phyloP scores from a whole-genome alignment of 1,139 yeast species.

The Magnusiomyces paraingens region DNA sequence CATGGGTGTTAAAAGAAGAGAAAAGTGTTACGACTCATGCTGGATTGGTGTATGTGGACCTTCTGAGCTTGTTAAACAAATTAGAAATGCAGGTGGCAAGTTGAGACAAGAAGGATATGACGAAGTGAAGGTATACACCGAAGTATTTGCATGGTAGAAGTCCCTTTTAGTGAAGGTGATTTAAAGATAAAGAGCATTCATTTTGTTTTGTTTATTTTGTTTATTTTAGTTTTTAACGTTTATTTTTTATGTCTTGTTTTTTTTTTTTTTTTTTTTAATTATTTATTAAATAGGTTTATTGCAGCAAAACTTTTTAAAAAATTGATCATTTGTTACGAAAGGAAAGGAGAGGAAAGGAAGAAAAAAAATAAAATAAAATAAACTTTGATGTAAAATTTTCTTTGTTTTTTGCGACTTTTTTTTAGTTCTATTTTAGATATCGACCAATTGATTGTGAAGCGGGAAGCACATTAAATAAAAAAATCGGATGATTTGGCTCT shows the following conservation, averaged over 20 bases:
- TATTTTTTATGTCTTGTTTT: background rate
- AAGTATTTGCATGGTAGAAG: constrained; percentile 27
- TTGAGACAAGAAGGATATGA: constrained; percentile 20
- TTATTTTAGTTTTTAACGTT: background rate
- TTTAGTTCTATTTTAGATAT: too few relatives aligned
- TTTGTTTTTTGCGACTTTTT: too few relatives aligned
- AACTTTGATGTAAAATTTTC: too few relatives aligned
- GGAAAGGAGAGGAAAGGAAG: too few relatives aligned
- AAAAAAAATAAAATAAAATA: too few relatives aligned
- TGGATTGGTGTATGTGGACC: constrained; percentile 30
- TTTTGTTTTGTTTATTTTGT: background rate
- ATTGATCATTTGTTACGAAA: too few relatives aligned
- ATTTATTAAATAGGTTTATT: too few relatives aligned
- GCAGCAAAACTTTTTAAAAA: too few relatives aligned
- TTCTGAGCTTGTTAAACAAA: constrained; percentile 21
- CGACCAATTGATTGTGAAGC: too few relatives aligned
- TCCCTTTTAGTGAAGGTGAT: background rate
- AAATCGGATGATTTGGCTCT: too few relatives aligned
- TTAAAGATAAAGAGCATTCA: background rate
- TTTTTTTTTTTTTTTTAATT: background rate
- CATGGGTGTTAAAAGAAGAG: background rate
- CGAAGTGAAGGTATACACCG: constrained; percentile 22
- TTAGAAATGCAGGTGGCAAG: constrained; percentile 23
- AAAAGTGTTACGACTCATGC: constrained; percentile 6
- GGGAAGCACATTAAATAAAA: too few relatives aligned